Conservation (phyloP, 495 filamentous ascomycete genomes). For the Talaromyces wortmannii region DNA sequence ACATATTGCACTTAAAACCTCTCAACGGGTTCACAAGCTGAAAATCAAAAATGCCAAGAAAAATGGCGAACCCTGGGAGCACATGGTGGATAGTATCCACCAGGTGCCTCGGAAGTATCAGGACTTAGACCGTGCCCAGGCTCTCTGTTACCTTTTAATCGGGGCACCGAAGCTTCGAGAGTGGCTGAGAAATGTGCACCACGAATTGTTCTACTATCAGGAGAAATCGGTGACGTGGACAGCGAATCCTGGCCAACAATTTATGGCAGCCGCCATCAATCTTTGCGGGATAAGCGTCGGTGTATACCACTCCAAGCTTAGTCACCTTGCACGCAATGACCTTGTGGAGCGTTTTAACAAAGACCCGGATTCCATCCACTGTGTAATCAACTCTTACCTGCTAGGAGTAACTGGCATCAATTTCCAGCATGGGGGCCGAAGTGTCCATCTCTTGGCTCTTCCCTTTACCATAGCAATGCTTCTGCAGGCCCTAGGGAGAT, state of each 20-base stretch:
- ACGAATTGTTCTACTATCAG: not conserved
- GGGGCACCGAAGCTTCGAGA: not conserved
- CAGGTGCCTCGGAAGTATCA: not conserved
- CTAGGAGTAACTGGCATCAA: not conserved
- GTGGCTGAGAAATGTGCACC: not conserved
- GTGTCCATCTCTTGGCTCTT: not conserved
- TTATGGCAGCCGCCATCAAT: not conserved
- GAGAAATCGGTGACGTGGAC: not conserved
- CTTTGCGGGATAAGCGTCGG: not conserved
- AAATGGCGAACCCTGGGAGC: not conserved
- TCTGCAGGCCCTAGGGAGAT: not conserved
- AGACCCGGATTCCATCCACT: not conserved
- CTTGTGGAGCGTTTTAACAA: not conserved
- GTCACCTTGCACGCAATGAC: not conserved
- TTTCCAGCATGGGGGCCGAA: not conserved
- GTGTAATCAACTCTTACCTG: not conserved
- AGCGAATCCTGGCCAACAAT: not conserved
- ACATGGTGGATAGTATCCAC: not conserved
- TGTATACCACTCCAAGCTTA: not conserved
- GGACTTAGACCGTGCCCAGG: not conserved
- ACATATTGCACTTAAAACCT: no score
- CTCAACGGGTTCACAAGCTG: no score
- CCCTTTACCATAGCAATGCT: not conserved
- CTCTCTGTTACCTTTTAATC: not conserved
- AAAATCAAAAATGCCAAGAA: no score